Conservation (phyloP, 106 monocot genomes). For the Dioscorea alata region DNA sequence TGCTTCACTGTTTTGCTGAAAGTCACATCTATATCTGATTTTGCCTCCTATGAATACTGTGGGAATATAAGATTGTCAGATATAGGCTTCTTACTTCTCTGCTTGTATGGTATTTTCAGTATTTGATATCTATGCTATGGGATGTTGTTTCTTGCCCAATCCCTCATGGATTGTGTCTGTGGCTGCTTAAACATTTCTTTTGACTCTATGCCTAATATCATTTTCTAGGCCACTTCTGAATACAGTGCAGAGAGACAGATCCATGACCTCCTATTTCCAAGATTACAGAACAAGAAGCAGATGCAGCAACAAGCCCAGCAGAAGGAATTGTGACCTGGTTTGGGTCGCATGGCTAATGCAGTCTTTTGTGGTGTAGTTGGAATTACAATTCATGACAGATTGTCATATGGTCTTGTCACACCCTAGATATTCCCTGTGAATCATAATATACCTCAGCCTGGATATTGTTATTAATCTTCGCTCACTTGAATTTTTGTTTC, state of each 20-base stretch:
- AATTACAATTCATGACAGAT: too few species aligned
- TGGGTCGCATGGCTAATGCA: too few species aligned
- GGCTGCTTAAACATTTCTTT: not conserved
- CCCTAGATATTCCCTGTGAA: too few species aligned
- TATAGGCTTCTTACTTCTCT: not conserved
- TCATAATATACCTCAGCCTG: too few species aligned
- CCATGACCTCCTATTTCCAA: slow-evolving; percentile 53
- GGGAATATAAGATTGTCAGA: not conserved
- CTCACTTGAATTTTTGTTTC: too few species aligned
- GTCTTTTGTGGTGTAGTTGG: too few species aligned
- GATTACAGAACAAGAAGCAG: slow-evolving; percentile 22
- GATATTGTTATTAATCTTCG: too few species aligned
- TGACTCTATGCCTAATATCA: not conserved
- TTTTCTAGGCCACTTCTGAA: slow-evolving; percentile 56
- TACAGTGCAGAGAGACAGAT: slow-evolving; percentile 49
- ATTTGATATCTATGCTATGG: not conserved
- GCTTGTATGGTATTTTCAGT: not conserved
- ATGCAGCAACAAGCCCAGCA: slow-evolving; percentile 18
- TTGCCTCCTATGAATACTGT: too few species aligned
- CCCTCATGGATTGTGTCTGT: not conserved
- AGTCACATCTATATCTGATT: too few species aligned
- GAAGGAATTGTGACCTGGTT: not conserved
- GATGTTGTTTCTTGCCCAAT: not conserved
- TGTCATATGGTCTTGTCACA: too few species aligned
- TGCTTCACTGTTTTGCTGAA: too few species aligned